Evolutionary conservation across 2,329 filamentous ascomycete genomes (phyloP).

Genomic region (Paecilomyces sp.): DNA sequence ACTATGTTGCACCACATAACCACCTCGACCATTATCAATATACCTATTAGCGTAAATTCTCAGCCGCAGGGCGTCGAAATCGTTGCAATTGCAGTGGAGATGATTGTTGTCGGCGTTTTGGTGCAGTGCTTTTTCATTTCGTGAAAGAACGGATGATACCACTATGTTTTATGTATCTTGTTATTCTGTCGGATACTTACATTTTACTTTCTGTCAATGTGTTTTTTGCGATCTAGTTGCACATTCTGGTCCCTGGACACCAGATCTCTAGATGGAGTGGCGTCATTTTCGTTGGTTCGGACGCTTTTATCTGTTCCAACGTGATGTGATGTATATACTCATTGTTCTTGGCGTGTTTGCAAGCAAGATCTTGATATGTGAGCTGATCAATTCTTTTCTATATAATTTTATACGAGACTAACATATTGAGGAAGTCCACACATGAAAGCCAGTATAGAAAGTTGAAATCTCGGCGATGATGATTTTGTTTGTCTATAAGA

Average conservation of each 20-base stretch:
- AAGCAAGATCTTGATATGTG: neutral
- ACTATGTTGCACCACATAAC: conserved; percentile 63
- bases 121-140: neutral
- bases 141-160: neutral
- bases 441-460: neutral
- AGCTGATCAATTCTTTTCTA: neutral
- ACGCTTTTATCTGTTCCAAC: neutral
- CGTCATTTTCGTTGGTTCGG: neutral
- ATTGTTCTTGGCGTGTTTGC: neutral
- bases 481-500: neutral
- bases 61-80: neutral
- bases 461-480: neutral
- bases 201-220: neutral
- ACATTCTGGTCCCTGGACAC: neutral
- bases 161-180: neutral
- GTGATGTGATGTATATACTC: neutral
- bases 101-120: neutral
- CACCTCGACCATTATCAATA: conserved; percentile 21
- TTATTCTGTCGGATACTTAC: neutral
- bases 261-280: neutral
- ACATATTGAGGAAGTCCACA: neutral
- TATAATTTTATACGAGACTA: neutral
- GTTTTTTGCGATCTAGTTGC: neutral
- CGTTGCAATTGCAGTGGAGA: neutral
- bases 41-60: conserved; percentile 5